Base-by-base conservation (phyloP, 75 land plant genomes). In the Cupressus sempervirens region DNA sequence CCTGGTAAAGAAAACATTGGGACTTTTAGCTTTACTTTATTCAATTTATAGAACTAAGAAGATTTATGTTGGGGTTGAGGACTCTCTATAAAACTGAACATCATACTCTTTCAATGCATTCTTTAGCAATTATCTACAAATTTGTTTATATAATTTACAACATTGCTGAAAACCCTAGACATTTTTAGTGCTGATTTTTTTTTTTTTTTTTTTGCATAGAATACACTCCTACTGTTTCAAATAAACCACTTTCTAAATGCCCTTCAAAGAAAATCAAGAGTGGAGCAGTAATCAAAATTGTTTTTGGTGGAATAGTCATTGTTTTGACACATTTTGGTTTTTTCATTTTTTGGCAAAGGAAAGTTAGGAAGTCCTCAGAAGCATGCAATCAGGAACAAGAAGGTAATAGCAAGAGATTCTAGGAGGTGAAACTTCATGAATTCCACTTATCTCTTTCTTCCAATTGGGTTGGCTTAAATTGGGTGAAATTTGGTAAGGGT, bases 161-260 rank as follows among this genome's bases (percentile, higher is more conserved):
- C 81, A 20, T 20, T 40, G 81, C n/a, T 45, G 46, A 7, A 26
- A 20, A 26, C 3, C 7, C n/a, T 26, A 79, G 50, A 23, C 40
- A 41, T 41, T 30, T 79, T 79, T 79, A 26, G 3, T 3, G 4
- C 48, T 79, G 12, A 43, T 18, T 0, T 43, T n/a, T 45, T 18
- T 0, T 23, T 26, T 26, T 43, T 29, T 79, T 48, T 26, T n/a
- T n/a, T n/a, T n/a, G n/a, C n/a, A 46, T 90, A 91, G 94, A 91
- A 58, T 93, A 89, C 65, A 56, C 1, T 20, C 94, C 94, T 1
- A 90, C 88, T 75, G 91, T 90, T 3, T 14, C 50, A 1, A 84
- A 88, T 82, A 80, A 14, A 23, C 82, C 85, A 83, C 86, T 87
- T 85, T 15, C 62, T 14, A 43, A 81, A 73, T 30, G 72, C 70